phyloP scores from a whole-genome alignment of 164 flowering plant genomes.

The Saururus chinensis region DNA sequence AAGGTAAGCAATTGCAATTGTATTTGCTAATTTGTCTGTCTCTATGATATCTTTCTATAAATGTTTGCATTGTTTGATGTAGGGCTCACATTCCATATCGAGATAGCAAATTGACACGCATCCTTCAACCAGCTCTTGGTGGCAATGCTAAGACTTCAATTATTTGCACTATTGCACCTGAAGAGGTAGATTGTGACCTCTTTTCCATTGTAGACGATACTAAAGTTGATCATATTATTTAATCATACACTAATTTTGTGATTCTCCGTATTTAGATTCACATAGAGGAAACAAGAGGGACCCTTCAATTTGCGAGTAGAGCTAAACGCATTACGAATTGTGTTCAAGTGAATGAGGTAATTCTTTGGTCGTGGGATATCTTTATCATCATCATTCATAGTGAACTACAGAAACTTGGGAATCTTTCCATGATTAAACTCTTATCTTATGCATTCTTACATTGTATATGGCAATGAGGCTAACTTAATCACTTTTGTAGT shows the following conservation, averaged over 20 bases:
- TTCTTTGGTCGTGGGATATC: neutral
- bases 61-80: slow-evolving; percentile 9
- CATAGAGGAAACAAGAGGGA: slow-evolving; percentile 91
- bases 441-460: too few species aligned
- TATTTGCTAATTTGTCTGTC: neutral
- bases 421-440: too few species aligned
- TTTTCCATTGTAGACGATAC: neutral
- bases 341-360: slow-evolving; percentile 96
- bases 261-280: slow-evolving; percentile 41
- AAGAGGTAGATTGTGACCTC: slow-evolving; percentile 47
- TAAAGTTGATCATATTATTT: neutral
- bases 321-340: slow-evolving; percentile 92
- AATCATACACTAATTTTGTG: neutral
- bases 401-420: neutral
- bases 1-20: slow-evolving; percentile 34
- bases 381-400: neutral
- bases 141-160: slow-evolving; percentile 98
- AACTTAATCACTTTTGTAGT: too few species aligned
- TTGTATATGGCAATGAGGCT: too few species aligned
- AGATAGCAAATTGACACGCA: slow-evolving; percentile 93
- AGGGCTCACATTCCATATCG: slow-evolving; percentile 98
- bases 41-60: neutral
- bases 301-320: slow-evolving; percentile 96
- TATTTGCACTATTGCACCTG: slow-evolving; percentile 94
- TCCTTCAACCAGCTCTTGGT: slow-evolving; percentile 96